Evolutionary conservation across 352 stramenopile genomes (phyloP).

Genomic region (Globisporangium cystogenes): DNA sequence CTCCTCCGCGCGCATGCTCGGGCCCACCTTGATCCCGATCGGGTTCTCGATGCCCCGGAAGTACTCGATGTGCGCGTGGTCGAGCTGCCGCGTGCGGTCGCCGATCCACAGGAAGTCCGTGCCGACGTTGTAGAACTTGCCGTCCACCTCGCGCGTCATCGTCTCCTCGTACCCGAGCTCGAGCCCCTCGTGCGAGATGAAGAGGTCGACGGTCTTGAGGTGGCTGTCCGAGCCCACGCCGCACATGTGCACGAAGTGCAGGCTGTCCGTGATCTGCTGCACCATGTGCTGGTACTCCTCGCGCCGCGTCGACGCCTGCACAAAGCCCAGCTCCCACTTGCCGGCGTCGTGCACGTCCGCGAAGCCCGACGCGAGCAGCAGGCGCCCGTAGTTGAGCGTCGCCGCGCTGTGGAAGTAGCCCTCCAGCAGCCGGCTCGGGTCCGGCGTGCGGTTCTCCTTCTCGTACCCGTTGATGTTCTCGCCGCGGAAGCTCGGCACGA

Average conservation of each 20-base stretch:
- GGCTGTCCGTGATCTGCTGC: slow-evolving; percentile 94
- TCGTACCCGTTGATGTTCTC: slow-evolving; percentile 98
- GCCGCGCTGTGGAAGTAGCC: slow-evolving; percentile 97
- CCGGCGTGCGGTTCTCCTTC: slow-evolving; percentile 88
- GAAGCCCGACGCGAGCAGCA: slow-evolving; percentile 94
- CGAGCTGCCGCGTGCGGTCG: slow-evolving; percentile 96
- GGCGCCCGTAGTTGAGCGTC: slow-evolving; percentile 97
- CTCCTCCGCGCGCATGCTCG: slow-evolving; percentile 94
- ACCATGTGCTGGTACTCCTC: slow-evolving; percentile 96
- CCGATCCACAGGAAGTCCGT: slow-evolving; percentile 99
- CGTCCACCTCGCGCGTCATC: slow-evolving; percentile 92
- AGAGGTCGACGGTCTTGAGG: slow-evolving; percentile 96
- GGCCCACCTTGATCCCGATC: slow-evolving; percentile 97
- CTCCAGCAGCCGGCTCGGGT: slow-evolving; percentile 93
- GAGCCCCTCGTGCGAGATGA: slow-evolving; percentile 98
- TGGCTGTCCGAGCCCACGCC: slow-evolving; percentile 89
- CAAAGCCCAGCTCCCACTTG: slow-evolving; percentile 98
- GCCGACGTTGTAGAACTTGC: slow-evolving; percentile 97
- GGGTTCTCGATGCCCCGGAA: slow-evolving; percentile 97
- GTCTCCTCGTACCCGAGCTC: slow-evolving; percentile 98
- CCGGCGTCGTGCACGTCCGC: slow-evolving; percentile 96
- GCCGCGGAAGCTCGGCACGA: slow-evolving; percentile 94
- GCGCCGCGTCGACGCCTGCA: slow-evolving; percentile 92
- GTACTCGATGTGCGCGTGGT: slow-evolving; percentile 98
- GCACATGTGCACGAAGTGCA: slow-evolving; percentile 96